phyloP scores from a whole-genome alignment of 192 early-diverging fungal genomes.

The Entophlyctis helioformis region DNA sequence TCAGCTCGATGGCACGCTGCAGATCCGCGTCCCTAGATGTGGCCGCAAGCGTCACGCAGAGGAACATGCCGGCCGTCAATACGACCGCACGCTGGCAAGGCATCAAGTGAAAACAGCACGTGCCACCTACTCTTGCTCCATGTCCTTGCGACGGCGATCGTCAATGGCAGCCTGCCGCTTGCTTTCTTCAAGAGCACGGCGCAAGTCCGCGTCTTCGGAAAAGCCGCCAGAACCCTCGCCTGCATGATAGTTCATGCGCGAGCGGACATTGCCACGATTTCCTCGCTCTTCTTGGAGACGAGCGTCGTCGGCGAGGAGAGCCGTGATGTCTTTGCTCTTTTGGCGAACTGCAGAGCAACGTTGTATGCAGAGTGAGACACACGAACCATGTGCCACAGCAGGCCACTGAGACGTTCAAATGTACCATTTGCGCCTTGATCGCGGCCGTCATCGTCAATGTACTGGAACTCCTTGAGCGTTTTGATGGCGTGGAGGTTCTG shows the following conservation, averaged over 20 bases:
- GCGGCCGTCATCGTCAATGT: constrained; percentile 80
- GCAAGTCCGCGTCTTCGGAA: constrained; percentile 67
- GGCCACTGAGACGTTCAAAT: not conserved
- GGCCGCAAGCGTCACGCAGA: not conserved
- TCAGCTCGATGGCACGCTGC: constrained; percentile 31
- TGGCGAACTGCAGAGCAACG: constrained; percentile 59
- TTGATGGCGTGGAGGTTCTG: constrained; percentile 90
- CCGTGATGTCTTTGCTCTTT: constrained; percentile 83
- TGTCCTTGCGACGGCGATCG: constrained; percentile 20
- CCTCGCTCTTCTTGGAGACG: constrained; percentile 65
- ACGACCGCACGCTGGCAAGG: not conserved
- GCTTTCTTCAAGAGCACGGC: constrained; percentile 74
- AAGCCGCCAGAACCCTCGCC: constrained; percentile 9
- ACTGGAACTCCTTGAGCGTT: constrained; percentile 94
- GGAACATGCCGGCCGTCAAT: constrained; percentile 5
- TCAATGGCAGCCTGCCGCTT: constrained; percentile 54
- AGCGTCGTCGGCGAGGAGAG: constrained; percentile 65
- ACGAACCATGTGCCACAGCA: not conserved
- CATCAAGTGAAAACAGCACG: not conserved
- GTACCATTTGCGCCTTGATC: constrained; percentile 81
- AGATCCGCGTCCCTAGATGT: constrained; percentile 19
- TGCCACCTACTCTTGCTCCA: constrained; percentile 2
- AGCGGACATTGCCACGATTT: constrained; percentile 48
- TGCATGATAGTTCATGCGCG: constrained; percentile 40
- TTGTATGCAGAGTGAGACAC: not conserved